Conservation (phyloP, 306 rosid species). For the Begonia fuchsioides region DNA sequence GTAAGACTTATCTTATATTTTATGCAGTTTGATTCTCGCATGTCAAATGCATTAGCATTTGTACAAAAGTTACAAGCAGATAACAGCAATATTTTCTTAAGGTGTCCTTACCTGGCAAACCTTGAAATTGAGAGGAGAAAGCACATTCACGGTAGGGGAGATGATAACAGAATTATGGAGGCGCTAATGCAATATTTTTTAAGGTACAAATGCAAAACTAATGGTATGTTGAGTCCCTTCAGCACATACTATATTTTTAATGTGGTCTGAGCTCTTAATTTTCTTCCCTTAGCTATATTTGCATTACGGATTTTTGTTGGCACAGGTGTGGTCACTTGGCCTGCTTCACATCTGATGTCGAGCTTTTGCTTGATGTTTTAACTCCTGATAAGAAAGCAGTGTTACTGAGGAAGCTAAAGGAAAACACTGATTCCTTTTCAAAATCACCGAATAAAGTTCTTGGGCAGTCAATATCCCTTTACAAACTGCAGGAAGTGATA, state of each 20-base stretch:
- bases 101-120: slow-evolving; percentile 72
- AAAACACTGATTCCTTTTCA: slow-evolving; percentile 22
- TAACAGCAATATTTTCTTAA: slow-evolving; percentile 21
- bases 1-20: slow-evolving; percentile 12
- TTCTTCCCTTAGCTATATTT: background rate
- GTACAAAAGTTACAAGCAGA: slow-evolving; percentile 50
- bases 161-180: slow-evolving; percentile 45
- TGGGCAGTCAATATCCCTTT: slow-evolving; percentile 59
- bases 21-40: slow-evolving; percentile 76
- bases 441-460: slow-evolving; percentile 38
- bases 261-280: background rate
- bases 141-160: slow-evolving; percentile 49
- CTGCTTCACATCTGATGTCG: slow-evolving; percentile 71
- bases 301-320: slow-evolving; percentile 12
- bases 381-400: slow-evolving; percentile 47
- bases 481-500: slow-evolving; percentile 53
- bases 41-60: slow-evolving; percentile 55
- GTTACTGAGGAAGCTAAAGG: slow-evolving; percentile 42
- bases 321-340: slow-evolving; percentile 89
- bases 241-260: background rate
- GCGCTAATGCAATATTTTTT: slow-evolving; percentile 46
- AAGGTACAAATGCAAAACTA: slow-evolving; percentile 26
- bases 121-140: slow-evolving; percentile 86
- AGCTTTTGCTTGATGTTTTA: slow-evolving; percentile 52
- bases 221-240: no score